Base-by-base conservation (phyloP, 257 asterid species). In the Lavandula angustifolia region DNA sequence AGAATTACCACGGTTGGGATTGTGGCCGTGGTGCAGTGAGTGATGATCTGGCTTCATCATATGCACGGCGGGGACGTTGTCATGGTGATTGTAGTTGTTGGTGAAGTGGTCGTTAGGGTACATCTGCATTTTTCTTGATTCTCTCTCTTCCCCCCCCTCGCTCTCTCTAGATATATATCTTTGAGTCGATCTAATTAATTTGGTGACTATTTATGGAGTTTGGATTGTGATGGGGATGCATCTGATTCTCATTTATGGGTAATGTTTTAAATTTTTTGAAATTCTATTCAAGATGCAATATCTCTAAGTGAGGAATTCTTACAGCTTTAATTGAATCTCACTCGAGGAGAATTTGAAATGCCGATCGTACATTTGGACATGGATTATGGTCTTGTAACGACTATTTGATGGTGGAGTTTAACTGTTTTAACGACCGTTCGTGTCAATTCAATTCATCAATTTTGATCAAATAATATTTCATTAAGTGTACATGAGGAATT, bases 71-170 rank as follows among this genome's bases (percentile, higher is more conserved):
- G 65, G 34, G 47, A 59, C 38, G 1, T 2, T 60, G 7, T 34
- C 51, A 27, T 18, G 5, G 35, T 1, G 9, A 14, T 7, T 0
- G 56, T 18, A 18, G 11, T 54, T 66, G 62, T 56, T 62, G 0
- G 1, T 14, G 1, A n/a, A 7, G 35, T 17, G 35, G 4, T n/a
- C 68, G 3, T 56, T 34, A 0, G 60, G 73, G 16, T 41, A 67
- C 71, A 62, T 50, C 58, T 59, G 72, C 72, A 58, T 71, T 60
- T 59, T 66, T 29, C 33, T 35, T 3, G 27, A 12, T 22, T 54
- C 12, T 55, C 44, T 33, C 31, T 32, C 60, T 54, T 8, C 22
- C 55, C 17, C n/a, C n/a, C n/a, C n/a, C n/a, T n/a, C n/a, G n/a
- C n/a, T 18, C 35, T 22, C 27, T 22, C 27, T 22, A 22, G 1